Conservation (phyloP, 179 eudicot genomes). For the Beta corolliflora region DNA sequence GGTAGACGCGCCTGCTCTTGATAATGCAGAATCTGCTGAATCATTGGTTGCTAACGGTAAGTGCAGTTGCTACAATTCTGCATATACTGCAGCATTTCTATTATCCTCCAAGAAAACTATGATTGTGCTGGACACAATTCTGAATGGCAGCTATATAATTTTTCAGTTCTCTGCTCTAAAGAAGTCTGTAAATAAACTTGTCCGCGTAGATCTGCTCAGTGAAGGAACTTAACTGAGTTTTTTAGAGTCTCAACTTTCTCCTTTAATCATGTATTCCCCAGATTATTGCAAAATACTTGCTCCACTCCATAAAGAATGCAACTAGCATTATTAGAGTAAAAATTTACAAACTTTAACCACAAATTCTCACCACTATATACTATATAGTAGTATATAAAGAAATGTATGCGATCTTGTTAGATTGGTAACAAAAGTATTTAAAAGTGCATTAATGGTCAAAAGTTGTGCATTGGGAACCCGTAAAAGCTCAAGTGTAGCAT, state of each 20-base stretch:
- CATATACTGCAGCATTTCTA: background rate
- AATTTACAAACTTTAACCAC: too few relatives aligned
- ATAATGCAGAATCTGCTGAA: slow-evolving; percentile 12
- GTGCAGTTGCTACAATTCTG: background rate
- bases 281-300: too few relatives aligned
- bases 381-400: too few relatives aligned
- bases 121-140: background rate
- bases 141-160: background rate
- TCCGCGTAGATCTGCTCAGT: background rate
- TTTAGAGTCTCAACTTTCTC: background rate
- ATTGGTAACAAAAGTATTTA: background rate
- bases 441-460: too few relatives aligned
- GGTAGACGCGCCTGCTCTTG: slow-evolving; percentile 6
- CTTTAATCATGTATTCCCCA: too few relatives aligned
- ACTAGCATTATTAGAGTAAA: too few relatives aligned
- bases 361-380: too few relatives aligned
- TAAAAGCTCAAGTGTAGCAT: too few relatives aligned
- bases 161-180: background rate
- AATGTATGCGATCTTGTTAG: too few relatives aligned
- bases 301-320: too few relatives aligned
- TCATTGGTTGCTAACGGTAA: slow-evolving; percentile 14
- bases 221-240: background rate
- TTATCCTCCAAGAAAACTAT: background rate
- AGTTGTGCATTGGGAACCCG: too few relatives aligned
- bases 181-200: background rate